Base-by-base conservation (phyloP, 2,329 filamentous ascomycete genomes). In the Claviceps paspali region DNA sequence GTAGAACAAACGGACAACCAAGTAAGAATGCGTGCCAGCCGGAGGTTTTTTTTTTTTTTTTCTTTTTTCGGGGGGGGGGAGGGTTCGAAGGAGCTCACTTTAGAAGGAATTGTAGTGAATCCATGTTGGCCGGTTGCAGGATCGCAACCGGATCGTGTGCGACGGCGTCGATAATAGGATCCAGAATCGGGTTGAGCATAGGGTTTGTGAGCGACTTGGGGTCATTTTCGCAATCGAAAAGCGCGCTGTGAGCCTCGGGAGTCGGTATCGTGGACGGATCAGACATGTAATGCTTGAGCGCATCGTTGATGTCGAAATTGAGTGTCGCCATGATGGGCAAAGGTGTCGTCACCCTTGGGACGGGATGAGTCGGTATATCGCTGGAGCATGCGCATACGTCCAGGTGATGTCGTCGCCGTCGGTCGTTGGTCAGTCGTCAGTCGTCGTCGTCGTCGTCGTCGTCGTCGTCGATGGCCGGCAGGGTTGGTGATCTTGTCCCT, bases 271-370 rank as follows among this genome's bases (percentile, higher is more conserved):
- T 73, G 32, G 77, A 68, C 7, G 91, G 88, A 57, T 96, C 88
- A 62, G 85, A 92, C 73, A 95, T 83, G 63, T 95, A 98, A 57
- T 84, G 75, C 68, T 94, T 95, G 59, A 96, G 80, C 47, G 86
- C 85, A 65, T 94, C 82, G 59, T 95, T 94, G 61, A 98, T 84
- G 59, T 96, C 84, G 64, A 98, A 98, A 53, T 79, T 73, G 56
- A 86, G 73, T 65, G 82, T 82, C 52, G 68, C 80, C 77, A 80
- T 80, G 56, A 45, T 59, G 50, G 57, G 48, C 52, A 51, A 48
- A 38, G 34, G 36, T 42, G 43, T 38, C 43, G 42, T n/a, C n/a
- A n/a, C 47, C 46, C 35, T 23, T 19, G 29, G 44, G 41, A 34
- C 39, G 38, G 47, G 45, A 26, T 24, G 14, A n/a, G 21, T 29